These are phyloP conservation scores for Suillus occidentalis DNA, from an alignment of 768 basidiomycete genomes.

Conservation along the genomic window DNA sequence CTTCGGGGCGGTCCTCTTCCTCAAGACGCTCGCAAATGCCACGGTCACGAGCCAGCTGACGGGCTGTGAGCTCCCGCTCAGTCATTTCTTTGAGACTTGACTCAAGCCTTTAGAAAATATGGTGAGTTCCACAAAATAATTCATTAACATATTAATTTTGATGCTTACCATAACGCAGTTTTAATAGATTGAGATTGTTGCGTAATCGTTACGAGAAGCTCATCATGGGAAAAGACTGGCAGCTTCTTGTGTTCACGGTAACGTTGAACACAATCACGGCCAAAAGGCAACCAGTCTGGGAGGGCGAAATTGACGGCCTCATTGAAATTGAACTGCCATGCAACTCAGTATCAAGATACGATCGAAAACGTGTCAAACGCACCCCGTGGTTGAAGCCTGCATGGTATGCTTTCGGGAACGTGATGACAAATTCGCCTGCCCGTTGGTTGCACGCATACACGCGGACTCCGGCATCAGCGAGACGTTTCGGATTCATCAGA, in stretches of 20 bases:
- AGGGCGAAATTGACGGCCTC: slow-evolving; percentile 99
- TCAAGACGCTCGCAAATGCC: slow-evolving; percentile 71
- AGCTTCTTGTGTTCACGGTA: slow-evolving; percentile 90
- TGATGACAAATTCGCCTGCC: slow-evolving; percentile 96
- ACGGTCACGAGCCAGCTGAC: slow-evolving; percentile 57
- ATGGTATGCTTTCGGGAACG: slow-evolving; percentile 97
- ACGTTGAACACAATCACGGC: slow-evolving; percentile 83
- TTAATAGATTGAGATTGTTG: slow-evolving; percentile 90
- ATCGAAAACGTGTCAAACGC: slow-evolving; percentile 39
- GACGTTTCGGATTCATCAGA: slow-evolving; percentile 90
- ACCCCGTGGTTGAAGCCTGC: slow-evolving; percentile 99
- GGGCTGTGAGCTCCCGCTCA: slow-evolving; percentile 72
- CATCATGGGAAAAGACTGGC: slow-evolving; percentile 98
- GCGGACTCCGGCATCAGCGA: slow-evolving; percentile 85
- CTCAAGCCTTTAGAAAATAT: slow-evolving; percentile 60
- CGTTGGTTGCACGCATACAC: slow-evolving; percentile 96
- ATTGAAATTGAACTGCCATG: slow-evolving; percentile 88
- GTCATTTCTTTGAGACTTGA: slow-evolving; percentile 88
- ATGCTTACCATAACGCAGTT: slow-evolving; percentile 85
- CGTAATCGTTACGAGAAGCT: slow-evolving; percentile 96
- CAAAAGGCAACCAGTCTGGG: slow-evolving; percentile 90
- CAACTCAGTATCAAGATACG: slow-evolving; percentile 13
- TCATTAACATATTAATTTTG: slow-evolving; percentile 6
- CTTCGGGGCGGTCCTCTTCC: slow-evolving; percentile 81
- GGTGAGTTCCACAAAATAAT: slow-evolving; percentile 21